Evolutionary conservation across 257 asterid species (phyloP), one percentile per base, ranked within the genome.

Genomic region (Gentiana straminea): DNA sequence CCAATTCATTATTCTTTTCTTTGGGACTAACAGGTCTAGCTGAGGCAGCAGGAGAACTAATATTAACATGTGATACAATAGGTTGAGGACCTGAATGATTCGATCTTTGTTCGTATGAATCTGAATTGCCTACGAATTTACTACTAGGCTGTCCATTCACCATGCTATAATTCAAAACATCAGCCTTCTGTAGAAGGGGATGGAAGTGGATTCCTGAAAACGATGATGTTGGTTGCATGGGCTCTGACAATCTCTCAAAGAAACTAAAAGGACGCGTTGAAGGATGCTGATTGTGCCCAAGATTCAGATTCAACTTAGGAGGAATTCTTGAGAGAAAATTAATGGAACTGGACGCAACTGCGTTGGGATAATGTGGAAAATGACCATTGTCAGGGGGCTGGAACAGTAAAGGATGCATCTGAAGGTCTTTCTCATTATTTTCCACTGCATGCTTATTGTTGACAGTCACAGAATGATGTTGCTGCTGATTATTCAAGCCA

Each of bases 381-480:
- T 60, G 81, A 50, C 84, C 82, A 57, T 75, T 83, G 68, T 78
- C 81, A 60, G 94, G 77, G 48, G 82, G 54, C 76, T 82, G 88
- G 75, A 87, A 91, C 65, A 92, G 79, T 34, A 88, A 79, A 70
- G 99, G 99, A 80, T 92, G 99, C 95, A 92, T 85, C 74, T 80
- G 89, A 68, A 83, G 84, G 74, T 79, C 94, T 33, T 83, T 63
- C 13, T 74, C 78, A n/a, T 70, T 81, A 59, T 73, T 73, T 66
- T 78, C 80, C 55, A 68, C 86, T 7, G 68, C 54, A 57, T 55
- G 68, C 67, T 47, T 24, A 58, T 63, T 79, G 54, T 73, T 70
- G 57, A 50, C 59, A 34, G 69, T 55, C 54, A 64, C 70, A 48
- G 81, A 64, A 54, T 60, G 74, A 56, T 67, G 70, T 32, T 59